phyloP scores from a whole-genome alignment of 2,329 filamentous ascomycete genomes.

The Verticillium tricorpus region DNA sequence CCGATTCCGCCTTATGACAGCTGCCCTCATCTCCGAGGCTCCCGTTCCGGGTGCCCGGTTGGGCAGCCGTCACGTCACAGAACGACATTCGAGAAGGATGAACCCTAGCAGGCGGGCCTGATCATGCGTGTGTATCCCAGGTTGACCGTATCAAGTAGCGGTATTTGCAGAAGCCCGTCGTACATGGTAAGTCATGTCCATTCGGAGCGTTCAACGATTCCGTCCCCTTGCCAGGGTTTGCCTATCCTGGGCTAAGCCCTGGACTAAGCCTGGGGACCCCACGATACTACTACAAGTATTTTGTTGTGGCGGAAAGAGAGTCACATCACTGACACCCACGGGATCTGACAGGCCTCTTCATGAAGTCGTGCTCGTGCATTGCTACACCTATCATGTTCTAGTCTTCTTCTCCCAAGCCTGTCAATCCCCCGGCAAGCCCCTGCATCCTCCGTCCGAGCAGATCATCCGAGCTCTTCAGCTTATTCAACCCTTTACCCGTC shows the following conservation, averaged over 20 bases:
- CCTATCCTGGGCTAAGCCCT: background rate
- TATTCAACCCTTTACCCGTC: slow-evolving; percentile 38
- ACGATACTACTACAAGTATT: no score
- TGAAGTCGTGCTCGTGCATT: background rate
- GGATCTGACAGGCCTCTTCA: background rate
- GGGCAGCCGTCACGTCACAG: background rate
- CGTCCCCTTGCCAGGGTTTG: background rate
- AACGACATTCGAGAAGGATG: background rate
- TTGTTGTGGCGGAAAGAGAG: no score
- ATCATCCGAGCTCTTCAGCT: slow-evolving; percentile 55
- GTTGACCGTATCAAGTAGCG: background rate
- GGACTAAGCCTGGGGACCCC: no score
- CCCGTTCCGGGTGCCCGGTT: background rate
- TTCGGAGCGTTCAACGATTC: background rate
- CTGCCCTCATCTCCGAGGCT: background rate
- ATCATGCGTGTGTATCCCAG: background rate
- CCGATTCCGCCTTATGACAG: background rate
- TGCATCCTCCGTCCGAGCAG: slow-evolving; percentile 54
- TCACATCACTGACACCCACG: no score
- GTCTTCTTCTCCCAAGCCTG: slow-evolving; percentile 41
- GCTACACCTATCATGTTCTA: slow-evolving; percentile 1
- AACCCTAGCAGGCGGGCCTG: background rate
- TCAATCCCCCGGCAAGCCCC: slow-evolving; percentile 49
- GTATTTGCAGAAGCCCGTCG: background rate
- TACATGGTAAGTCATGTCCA: no score